Evolutionary conservation across 805 yeast species (phyloP).

Genomic region (Zygoascus biomembranicola): DNA sequence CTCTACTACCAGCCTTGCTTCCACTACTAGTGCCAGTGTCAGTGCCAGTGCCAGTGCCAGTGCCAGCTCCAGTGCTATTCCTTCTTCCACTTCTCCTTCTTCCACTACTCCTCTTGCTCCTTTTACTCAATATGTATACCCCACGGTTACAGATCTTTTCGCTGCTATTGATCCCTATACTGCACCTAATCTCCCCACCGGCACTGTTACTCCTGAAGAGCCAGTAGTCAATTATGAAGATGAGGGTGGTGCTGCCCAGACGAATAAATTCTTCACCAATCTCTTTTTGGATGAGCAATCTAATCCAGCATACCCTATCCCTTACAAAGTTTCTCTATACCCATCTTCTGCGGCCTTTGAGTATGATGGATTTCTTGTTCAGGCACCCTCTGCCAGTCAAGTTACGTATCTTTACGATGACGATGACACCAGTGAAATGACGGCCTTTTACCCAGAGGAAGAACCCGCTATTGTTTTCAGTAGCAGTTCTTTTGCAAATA

Average conservation of each 20-base stretch:
- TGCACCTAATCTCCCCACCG: too few relatives aligned
- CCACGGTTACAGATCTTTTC: too few relatives aligned
- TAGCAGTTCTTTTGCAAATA: constrained; percentile 2
- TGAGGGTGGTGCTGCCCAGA: constrained; percentile 41
- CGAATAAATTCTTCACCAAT: constrained; percentile 72
- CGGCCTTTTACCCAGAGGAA: background rate
- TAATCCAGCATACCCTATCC: constrained; percentile 52
- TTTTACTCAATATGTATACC: too few relatives aligned
- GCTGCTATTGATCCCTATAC: too few relatives aligned
- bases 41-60: too few relatives aligned
- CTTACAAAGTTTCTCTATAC: constrained; percentile 63
- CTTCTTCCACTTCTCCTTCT: too few relatives aligned
- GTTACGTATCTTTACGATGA: constrained; percentile 26
- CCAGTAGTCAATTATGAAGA: constrained; percentile 14
- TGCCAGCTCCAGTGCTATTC: too few relatives aligned
- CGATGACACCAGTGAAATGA: background rate
- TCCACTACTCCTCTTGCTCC: too few relatives aligned
- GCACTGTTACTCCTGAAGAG: too few relatives aligned
- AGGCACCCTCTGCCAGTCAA: constrained; percentile 47
- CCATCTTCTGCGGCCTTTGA: constrained; percentile 38
- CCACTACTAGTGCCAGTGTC: too few relatives aligned
- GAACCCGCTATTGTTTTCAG: constrained; percentile 20
- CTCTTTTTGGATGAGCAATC: constrained; percentile 48
- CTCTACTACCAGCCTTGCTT: too few relatives aligned
- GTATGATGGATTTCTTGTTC: constrained; percentile 53